Evolutionary conservation across 768 basidiomycete species (phyloP), one percentile per base, ranked within the genome.

Genomic region (Auriscalpium orientale): DNA sequence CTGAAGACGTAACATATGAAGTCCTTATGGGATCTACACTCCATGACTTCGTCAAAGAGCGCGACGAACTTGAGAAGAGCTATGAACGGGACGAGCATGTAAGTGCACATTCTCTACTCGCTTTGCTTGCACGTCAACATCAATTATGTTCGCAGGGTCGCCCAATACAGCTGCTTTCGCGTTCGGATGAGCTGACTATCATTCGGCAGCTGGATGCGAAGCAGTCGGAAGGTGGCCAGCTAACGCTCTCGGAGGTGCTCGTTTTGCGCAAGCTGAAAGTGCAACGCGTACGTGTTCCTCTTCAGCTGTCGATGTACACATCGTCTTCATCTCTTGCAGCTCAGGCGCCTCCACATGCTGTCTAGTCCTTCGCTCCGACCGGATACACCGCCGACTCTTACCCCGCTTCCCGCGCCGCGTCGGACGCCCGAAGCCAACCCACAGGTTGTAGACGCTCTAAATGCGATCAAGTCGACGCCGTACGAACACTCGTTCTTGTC

Each of bases 401-500:
- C 73, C n/a, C 70, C 70, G 36, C 64, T 77, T 7, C 61, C 70
- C 18, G 45, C 66, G n/a, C 62, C 71, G 2, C 64, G 67, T 2
- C 58, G 59, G 8, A 54, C 51, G 13, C 59, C 66, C 0, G 60
- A 65, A 1, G 55, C 58, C 11, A 71, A 71, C 35, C 63, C 64
- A 0, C 66, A 65, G 16, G 71, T 76, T 20, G 62, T 87, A 36
- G 74, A 82, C 46, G 79, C 79, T 0, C 74, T 91, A 10, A 71
- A 79, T 38, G 63, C 64, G 22, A 83, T 90, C 49, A 67, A 71
- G 56, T 83, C 80, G 8, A 91, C 88, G 9, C 82, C 78, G 3
- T 89, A 82, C 66, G 74, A 76, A 55, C 72, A 67, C 56, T 89
- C 87, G 0, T 89, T 91, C 58, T 68, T 83, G 37, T 81, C 84